Evolutionary conservation across 1,284 basidiomycete species (phyloP), one percentile per base, ranked within the genome.

Genomic region (Phellopilus nigrolimitatus): DNA sequence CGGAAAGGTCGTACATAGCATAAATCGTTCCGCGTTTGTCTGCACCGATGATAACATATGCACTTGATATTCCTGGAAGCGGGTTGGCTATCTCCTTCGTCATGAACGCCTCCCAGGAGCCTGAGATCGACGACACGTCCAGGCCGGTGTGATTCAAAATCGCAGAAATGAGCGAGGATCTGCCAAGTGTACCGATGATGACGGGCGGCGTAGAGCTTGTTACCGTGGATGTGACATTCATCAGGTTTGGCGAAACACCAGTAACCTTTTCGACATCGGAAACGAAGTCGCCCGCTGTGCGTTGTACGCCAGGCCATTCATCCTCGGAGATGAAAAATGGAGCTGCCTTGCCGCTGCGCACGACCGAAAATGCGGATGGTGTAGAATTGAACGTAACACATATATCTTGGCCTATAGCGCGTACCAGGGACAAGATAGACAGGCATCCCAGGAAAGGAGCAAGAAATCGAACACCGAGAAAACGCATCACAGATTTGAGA

Each of bases 11-110:
- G 60, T 88, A 88, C 28, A 87, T 59, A 2, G 75, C 83, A 59
- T 72, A 88, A 22, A 87, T 83, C 0, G 82, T 79, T 24, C 81
- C 82, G 40, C 82, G 66, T 64, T 79, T 82, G 65, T 86, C 83
- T 0, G 79, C 70, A 4, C 83, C 84, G 55, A 80, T 74, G 41
- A 88, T 74, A 27, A 87, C 77, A 64, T 84, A 81, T 19, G 80
- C 82, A 51, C 71, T 76, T 27, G 69, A 64, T 24, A 84, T 68
- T 3, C 80, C 81, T 24, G 76, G 75, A 3, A 84, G 66, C 7
- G 81, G 80, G 55, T 81, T 73, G 33, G 68, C 61, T 3, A 84
- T 78, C 49, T 76, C 73, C 46, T 65, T 66, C 4, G 76, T 66
- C 56, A 78, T 61, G 65, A 78, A 86, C 0, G 76, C 64, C 61